A percentile compares a stretch with the other conserved stretches of the same genome.
Conservation (phyloP, 2,329 filamentous ascomycete species). For the Phyllosticta paracitricarpa region DNA sequence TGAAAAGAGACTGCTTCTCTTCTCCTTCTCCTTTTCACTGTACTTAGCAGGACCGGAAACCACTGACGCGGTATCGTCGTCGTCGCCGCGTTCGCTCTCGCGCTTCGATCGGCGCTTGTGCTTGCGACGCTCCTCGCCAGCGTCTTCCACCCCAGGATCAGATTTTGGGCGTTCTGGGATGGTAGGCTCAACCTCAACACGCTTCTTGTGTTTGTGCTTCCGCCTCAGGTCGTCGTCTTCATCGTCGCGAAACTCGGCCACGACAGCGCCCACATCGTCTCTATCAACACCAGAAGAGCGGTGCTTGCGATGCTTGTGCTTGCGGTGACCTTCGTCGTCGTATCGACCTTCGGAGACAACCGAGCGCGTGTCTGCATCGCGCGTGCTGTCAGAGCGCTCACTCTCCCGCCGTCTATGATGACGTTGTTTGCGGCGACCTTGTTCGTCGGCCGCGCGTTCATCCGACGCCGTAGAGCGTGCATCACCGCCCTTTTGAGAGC, state of each 20-base stretch:
- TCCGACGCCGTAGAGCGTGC: constrained; percentile 13
- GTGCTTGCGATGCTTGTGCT: constrained; percentile 23
- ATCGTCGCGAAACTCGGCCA: constrained; percentile 9
- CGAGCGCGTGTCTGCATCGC: constrained; percentile 31
- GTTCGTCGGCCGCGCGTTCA: constrained; percentile 5
- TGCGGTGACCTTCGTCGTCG: constrained; percentile 25
- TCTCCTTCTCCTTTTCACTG: constrained; percentile 26
- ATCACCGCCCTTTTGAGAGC: constrained; percentile 12
- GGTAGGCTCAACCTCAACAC: constrained; percentile 22
- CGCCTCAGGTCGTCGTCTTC: constrained; percentile 7
- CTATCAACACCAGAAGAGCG: constrained; percentile 7
- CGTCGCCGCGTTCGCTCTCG: constrained; percentile 23
- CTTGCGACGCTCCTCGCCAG: constrained; percentile 20
- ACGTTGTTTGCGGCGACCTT: constrained; percentile 16
- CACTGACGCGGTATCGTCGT: constrained; percentile 33
- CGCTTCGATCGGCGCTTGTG: constrained; percentile 24
- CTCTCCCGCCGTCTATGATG: constrained; percentile 27
- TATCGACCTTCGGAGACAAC: constrained; percentile 28
- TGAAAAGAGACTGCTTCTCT: constrained; percentile 35
- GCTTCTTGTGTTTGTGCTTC: constrained; percentile 13
- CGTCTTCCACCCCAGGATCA: constrained; percentile 31
- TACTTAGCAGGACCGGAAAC: constrained; percentile 30
- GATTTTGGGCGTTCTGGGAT: constrained; percentile 27
- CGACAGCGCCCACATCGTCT: constrained; percentile 3
- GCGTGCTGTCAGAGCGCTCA: constrained; percentile 21